These are phyloP conservation scores for Chaetomium globosum DNA, from an alignment of 2,329 filamentous ascomycete genomes.

Conservation along the genomic window DNA sequence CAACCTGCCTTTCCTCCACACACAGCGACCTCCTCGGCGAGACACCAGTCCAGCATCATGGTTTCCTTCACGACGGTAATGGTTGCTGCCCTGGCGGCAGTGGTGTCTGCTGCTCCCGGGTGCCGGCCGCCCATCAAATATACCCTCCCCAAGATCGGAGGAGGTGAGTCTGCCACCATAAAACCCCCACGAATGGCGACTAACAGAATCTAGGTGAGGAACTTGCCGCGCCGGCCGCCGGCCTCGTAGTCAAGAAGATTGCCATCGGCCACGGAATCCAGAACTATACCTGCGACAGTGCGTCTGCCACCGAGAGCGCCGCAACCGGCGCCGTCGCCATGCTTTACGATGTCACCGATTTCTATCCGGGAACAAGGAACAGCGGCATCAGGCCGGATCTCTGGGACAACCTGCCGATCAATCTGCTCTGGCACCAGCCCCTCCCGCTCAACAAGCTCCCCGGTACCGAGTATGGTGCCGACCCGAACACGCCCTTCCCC, in stretches of 20 bases:
- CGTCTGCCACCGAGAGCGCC: conserved; percentile 38
- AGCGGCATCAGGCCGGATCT: conserved; percentile 44
- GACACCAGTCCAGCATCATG: conserved; percentile 30
- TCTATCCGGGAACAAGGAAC: conserved; percentile 52
- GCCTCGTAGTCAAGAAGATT: conserved; percentile 55
- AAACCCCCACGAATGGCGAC: too few relatives aligned
- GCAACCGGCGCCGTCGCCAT: conserved; percentile 61
- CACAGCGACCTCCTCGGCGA: not conserved
- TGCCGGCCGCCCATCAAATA: conserved; percentile 28
- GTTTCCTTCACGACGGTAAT: conserved; percentile 32
- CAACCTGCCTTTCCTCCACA: not conserved
- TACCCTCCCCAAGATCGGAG: conserved; percentile 32
- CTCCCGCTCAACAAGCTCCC: conserved; percentile 53
- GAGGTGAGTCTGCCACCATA: conserved; percentile 21
- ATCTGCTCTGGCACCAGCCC: conserved; percentile 46
- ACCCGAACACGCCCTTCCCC: conserved; percentile 51
- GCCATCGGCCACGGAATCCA: conserved; percentile 66
- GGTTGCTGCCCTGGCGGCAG: conserved; percentile 32
- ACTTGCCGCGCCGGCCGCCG: conserved; percentile 48
- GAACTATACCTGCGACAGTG: conserved; percentile 64
- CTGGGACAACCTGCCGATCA: conserved; percentile 48
- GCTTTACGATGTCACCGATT: conserved; percentile 58
- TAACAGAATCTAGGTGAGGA: conserved; percentile 43
- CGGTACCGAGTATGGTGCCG: conserved; percentile 46
- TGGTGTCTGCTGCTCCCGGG: conserved; percentile 29